Base-by-base conservation (phyloP, 345 rosid species). In the Ceriops zippeliana region DNA sequence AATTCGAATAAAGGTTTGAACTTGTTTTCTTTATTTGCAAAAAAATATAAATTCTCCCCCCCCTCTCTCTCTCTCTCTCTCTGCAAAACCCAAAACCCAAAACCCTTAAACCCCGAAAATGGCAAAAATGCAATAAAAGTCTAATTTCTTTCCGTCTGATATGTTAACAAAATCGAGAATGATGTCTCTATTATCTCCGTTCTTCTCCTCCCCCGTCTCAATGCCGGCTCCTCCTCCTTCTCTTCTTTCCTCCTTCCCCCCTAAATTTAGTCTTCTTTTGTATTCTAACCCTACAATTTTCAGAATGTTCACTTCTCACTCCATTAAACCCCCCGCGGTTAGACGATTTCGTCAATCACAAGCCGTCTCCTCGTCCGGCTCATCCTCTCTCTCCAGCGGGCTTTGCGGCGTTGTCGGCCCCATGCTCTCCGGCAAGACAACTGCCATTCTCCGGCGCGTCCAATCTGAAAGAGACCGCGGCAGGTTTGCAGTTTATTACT, bases 321-420 rank as follows among this genome's bases (percentile, higher is more conserved):
- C 60, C 28, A 67, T 66, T 31, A 77, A 63, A 20, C 73, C 77
- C 63, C 7, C 68, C 20, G 49, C 60, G 66, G 38, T 67, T 51
- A 61, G 57, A 35, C 73, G 82, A 32, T 62, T 59, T 21, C 38
- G 80, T 46, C 83, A 78, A 11, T 63, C 81, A 3, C 76, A 69
- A 24, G 59, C 59, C 16, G 61, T 80, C 9, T 47, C 77, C 13
- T 64, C 38, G 7, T 64, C 83, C 9, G 20, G 65, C 22, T 51
- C 65, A 28, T 28, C 30, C 30, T 28, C 30, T 28, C 30, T 2
- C 7, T 61, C 82, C 32, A 84, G 96, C 2, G 92, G 85, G 76
- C 73, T 86, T 66, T 96, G 89, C 75, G 91, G 89, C 70, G 84
- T 90, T n/a, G 87, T 87, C 13, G 96, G 83, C 28, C 85, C 91